A percentile compares a stretch with the other conserved stretches of the same genome.
These are phyloP conservation scores for Chlamydomonas reinhardtii DNA, from an alignment of 163 green algal species.

Conservation along the genomic window DNA sequence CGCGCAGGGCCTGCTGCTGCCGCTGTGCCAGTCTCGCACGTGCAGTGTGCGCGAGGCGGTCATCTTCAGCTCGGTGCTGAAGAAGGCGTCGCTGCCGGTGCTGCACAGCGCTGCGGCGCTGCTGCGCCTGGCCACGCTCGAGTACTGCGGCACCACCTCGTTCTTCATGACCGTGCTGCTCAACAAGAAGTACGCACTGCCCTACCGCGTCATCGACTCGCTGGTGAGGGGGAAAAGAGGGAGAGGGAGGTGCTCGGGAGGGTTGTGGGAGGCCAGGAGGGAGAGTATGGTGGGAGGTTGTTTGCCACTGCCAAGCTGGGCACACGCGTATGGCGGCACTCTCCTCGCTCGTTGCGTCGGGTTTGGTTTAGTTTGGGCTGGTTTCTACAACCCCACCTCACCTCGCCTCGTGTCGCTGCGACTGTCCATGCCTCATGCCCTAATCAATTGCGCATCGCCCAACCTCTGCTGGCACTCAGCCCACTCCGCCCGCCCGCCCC, in stretches of 20 bases:
- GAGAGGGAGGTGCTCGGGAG: neutral
- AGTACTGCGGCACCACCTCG: slow-evolving; percentile 93
- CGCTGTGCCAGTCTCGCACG: slow-evolving; percentile 85
- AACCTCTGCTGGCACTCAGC: no score
- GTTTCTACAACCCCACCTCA: no score
- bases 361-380: no score
- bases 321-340: no score
- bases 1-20: slow-evolving; percentile 90
- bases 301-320: no score
- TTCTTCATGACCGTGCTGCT: slow-evolving; percentile 99
- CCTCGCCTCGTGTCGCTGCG: no score
- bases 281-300: neutral
- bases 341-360: no score
- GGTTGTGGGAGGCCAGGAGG: neutral
- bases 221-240: slow-evolving; percentile 48
- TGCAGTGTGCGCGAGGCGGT: slow-evolving; percentile 97
- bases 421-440: no score
- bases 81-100: slow-evolving; percentile 86
- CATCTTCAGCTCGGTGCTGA: slow-evolving; percentile 88
- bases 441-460: no score
- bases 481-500: neutral
- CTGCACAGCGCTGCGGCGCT: slow-evolving; percentile 95
- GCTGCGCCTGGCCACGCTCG: slow-evolving; percentile 83
- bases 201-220: slow-evolving; percentile 85
- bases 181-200: slow-evolving; percentile 99